A percentile compares a stretch with the other conserved stretches of the same genome.
Evolutionary conservation across 345 rosid species (phyloP).

Genomic region (Gossypium thurberi): DNA sequence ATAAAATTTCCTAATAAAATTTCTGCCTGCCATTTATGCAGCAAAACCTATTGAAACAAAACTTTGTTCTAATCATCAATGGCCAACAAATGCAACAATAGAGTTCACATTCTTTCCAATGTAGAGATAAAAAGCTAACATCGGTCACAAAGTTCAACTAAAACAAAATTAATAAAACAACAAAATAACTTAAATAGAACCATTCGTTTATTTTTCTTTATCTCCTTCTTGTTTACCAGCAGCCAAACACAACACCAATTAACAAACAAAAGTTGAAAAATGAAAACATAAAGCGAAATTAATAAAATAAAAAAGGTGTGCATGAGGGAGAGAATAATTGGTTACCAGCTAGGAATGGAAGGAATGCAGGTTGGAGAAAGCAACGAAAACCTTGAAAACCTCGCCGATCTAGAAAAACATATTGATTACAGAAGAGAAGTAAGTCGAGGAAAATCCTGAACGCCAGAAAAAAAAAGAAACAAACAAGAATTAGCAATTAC

Average conservation of each 20-base stretch:
- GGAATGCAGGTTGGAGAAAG: too few relatives aligned
- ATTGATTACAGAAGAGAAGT: constrained; percentile 8
- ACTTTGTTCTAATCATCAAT: not conserved
- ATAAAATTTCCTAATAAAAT: too few relatives aligned
- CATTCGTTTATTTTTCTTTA: not conserved
- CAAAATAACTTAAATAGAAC: not conserved
- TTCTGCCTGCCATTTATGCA: too few relatives aligned
- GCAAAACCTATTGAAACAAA: not conserved
- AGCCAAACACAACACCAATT: not conserved
- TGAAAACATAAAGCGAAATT: not conserved
- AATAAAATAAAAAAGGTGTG: too few relatives aligned
- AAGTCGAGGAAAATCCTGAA: not conserved
- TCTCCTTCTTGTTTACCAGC: not conserved
- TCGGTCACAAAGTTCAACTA: too few relatives aligned
- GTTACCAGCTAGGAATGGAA: too few relatives aligned
- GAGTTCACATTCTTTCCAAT: too few relatives aligned
- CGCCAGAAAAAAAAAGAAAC: not conserved
- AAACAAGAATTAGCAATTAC: constrained; percentile 29
- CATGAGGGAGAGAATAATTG: too few relatives aligned
- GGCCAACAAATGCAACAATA: constrained; percentile 4
- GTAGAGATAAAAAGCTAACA: too few relatives aligned
- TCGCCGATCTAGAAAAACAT: constrained; percentile 29
- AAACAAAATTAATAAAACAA: too few relatives aligned
- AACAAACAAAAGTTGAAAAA: not conserved
- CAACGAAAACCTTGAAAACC: not conserved